phyloP scores from a whole-genome alignment of 371 early-diverging fungal genomes.

The Dichotomocladium elegans region DNA sequence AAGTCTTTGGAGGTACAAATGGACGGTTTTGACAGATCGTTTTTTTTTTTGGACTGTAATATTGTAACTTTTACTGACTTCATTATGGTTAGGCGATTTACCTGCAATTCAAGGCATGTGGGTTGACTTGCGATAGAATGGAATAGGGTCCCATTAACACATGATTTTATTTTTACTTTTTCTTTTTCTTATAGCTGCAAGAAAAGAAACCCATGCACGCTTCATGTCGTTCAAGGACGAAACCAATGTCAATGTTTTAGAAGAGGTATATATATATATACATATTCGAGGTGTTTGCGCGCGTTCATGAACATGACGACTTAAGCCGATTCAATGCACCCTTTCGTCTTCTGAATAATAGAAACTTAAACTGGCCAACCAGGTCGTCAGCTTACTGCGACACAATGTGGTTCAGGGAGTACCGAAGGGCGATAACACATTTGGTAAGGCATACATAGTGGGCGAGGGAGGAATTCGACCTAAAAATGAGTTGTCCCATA shows the following conservation, averaged over 20 bases:
- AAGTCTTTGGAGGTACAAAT: conserved; percentile 43
- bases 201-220: conserved; percentile 34
- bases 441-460: conserved; percentile 17
- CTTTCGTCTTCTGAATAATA: background rate
- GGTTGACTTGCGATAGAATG: background rate
- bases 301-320: too few relatives aligned
- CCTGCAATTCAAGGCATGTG: conserved; percentile 30
- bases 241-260: conserved; percentile 36
- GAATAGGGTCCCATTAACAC: background rate
- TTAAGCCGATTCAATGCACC: background rate
- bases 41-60: too few relatives aligned
- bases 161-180: background rate
- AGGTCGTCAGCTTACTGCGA: conserved; percentile 32
- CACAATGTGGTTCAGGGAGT: conserved; percentile 42
- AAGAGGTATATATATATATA: conserved; percentile 24
- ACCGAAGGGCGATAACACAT: conserved; percentile 21
- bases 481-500: conserved; percentile 9
- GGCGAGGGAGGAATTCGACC: too few relatives aligned
- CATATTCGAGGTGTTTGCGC: background rate
- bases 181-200: conserved; percentile 27
- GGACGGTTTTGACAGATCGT: too few relatives aligned
- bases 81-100: conserved; percentile 22
- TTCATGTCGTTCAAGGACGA: conserved; percentile 46
- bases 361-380: conserved; percentile 38
- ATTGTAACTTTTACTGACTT: too few relatives aligned